Evolutionary conservation across 2,329 filamentous ascomycete species (phyloP).

Genomic region (Raffaelea deltoideospora): DNA sequence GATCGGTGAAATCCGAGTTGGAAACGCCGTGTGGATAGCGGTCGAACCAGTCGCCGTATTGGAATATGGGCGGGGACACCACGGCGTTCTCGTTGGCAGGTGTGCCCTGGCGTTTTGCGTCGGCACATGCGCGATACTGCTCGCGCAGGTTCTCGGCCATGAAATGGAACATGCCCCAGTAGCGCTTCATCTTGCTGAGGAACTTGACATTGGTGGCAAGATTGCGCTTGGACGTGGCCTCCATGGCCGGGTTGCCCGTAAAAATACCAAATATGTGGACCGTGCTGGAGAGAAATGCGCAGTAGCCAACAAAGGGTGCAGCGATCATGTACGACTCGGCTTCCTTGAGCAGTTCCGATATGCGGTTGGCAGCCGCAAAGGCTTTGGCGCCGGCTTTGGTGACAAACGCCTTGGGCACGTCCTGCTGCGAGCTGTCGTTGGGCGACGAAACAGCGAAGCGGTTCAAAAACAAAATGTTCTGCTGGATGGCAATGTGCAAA

Average conservation of each 20-base stretch:
- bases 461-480: conserved; percentile 81
- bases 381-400: conserved; percentile 60
- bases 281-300: conserved; percentile 81
- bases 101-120: conserved; percentile 59
- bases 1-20: conserved; percentile 68
- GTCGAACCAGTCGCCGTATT: conserved; percentile 97
- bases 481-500: conserved; percentile 77
- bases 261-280: conserved; percentile 92
- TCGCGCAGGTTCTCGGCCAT: conserved; percentile 87
- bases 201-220: conserved; percentile 80
- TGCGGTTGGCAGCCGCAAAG: conserved; percentile 70
- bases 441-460: conserved; percentile 67
- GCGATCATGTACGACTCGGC: conserved; percentile 67
- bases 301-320: conserved; percentile 89
- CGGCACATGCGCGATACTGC: conserved; percentile 71
- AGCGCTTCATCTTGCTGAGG: conserved; percentile 85
- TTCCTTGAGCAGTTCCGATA: conserved; percentile 71
- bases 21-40: conserved; percentile 86
- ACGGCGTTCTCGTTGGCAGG: conserved; percentile 27
- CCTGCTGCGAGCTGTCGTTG: conserved; percentile 46
- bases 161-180: conserved; percentile 98
- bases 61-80: conserved; percentile 53
- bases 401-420: conserved; percentile 65
- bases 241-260: conserved; percentile 62
- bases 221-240: conserved; percentile 67